Percentiles rank a stretch among this genome's conserved stretches.
Conservation (phyloP, 768 basidiomycete genomes). For the Phylloporus sp. region DNA sequence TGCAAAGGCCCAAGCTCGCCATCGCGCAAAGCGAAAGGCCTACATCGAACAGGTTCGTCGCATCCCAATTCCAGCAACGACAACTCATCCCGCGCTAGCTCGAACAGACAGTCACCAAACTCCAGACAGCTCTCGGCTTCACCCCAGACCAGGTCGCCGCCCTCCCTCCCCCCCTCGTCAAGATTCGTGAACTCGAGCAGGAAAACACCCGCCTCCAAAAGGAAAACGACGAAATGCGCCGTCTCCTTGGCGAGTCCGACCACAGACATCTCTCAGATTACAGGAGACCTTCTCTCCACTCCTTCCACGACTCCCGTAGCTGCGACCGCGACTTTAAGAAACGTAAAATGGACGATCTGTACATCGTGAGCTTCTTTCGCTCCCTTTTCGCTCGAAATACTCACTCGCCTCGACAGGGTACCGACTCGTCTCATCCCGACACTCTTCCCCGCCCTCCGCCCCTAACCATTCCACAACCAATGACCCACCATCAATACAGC, state of each 20-base stretch:
- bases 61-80: conserved; percentile 7
- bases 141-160: conserved; percentile 71
- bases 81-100: conserved; percentile 40
- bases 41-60: conserved; percentile 77
- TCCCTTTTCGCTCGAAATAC: not conserved
- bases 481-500: conserved; percentile 47
- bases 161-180: conserved; percentile 64
- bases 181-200: conserved; percentile 79
- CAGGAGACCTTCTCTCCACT: conserved; percentile 43
- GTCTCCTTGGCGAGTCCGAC: conserved; percentile 50
- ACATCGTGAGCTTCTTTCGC: conserved; percentile 38
- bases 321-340: conserved; percentile 60
- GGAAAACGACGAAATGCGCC: conserved; percentile 72
- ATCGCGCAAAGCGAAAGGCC: conserved; percentile 88
- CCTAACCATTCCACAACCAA: conserved; percentile 56
- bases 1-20: conserved; percentile 83
- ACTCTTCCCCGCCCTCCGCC: conserved; percentile 45
- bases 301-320: conserved; percentile 45
- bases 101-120: conserved; percentile 80
- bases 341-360: conserved; percentile 56
- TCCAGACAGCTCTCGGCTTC: conserved; percentile 69
- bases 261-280: conserved; percentile 39
- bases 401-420: conserved; percentile 32
- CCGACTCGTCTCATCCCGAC: conserved; percentile 40
- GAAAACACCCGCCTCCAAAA: conserved; percentile 67